These are phyloP conservation scores for Termitomyces sp. DNA, from an alignment of 768 basidiomycete genomes.

Conservation along the genomic window DNA sequence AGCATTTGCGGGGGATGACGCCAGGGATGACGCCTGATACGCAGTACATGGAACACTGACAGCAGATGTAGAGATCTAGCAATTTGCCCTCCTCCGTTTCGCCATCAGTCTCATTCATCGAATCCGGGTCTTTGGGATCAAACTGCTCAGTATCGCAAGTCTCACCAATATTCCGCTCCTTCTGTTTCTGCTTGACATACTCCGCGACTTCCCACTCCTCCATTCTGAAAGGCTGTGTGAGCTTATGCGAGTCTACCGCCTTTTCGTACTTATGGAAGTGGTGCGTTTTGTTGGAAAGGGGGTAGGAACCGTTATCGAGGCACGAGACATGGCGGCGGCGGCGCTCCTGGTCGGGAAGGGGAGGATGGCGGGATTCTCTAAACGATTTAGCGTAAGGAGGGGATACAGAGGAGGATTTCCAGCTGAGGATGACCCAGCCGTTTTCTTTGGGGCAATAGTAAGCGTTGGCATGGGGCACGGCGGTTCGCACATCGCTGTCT, in stretches of 20 bases:
- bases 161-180: slow-evolving; percentile 27
- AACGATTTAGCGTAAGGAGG: slow-evolving; percentile 55
- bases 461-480: slow-evolving; percentile 77
- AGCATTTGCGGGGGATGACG: slow-evolving; percentile 55
- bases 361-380: slow-evolving; percentile 21
- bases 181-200: slow-evolving; percentile 48
- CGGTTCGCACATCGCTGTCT: slow-evolving; percentile 58
- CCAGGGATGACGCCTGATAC: slow-evolving; percentile 70
- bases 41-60: slow-evolving; percentile 76
- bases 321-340: slow-evolving; percentile 47
- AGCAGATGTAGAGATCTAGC: slow-evolving; percentile 78
- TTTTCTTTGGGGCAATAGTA: slow-evolving; percentile 82
- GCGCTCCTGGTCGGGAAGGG: slow-evolving; percentile 51
- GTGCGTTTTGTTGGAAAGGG: slow-evolving; percentile 58
- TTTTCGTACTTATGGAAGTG: slow-evolving; percentile 76
- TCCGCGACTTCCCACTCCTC: slow-evolving; percentile 55
- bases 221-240: slow-evolving; percentile 54
- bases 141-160: slow-evolving; percentile 23
- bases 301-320: slow-evolving; percentile 40
- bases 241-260: slow-evolving; percentile 63
- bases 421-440: slow-evolving; percentile 73
- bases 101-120: slow-evolving; percentile 25
- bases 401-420: slow-evolving; percentile 56
- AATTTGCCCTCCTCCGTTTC: slow-evolving; percentile 45
- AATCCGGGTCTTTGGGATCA: slow-evolving; percentile 25